A percentile compares a stretch with the other conserved stretches of the same genome.
Evolutionary conservation across 2,329 filamentous ascomycete species (phyloP).

Genomic region (Phoma herbarum): DNA sequence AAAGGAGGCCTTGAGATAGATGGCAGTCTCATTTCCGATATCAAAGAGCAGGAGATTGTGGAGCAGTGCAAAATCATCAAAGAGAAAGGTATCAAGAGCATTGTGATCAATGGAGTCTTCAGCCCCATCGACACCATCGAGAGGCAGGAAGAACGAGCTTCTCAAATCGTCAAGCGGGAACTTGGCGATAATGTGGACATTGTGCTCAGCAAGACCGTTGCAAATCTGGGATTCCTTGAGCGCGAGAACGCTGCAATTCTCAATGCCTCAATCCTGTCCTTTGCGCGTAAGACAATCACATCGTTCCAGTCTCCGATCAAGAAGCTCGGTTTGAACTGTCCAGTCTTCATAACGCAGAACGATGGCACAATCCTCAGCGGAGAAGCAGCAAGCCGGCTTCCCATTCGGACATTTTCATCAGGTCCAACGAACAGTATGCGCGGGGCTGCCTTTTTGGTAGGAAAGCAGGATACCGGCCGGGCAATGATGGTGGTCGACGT

Average conservation of each 20-base stretch:
- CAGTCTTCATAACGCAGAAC: conserved; percentile 62
- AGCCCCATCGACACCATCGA: conserved; percentile 65
- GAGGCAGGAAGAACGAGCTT: conserved; percentile 62
- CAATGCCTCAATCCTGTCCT: conserved; percentile 59
- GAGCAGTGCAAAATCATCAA: conserved; percentile 56
- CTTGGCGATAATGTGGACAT: conserved; percentile 58
- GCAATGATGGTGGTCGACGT: conserved; percentile 71
- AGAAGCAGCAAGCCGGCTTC: conserved; percentile 56
- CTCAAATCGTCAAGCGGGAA: conserved; percentile 58
- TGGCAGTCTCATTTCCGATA: conserved; percentile 55
- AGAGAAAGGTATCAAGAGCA: conserved; percentile 54
- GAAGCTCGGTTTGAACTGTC: conserved; percentile 56
- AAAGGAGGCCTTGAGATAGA: conserved; percentile 62
- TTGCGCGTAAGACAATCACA: conserved; percentile 57
- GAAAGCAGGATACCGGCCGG: conserved; percentile 48
- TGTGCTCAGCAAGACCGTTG: conserved; percentile 61
- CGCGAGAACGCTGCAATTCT: conserved; percentile 62
- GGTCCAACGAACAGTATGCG: conserved; percentile 64
- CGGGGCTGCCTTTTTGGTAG: conserved; percentile 56
- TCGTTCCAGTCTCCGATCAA: conserved; percentile 58
- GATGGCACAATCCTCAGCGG: conserved; percentile 61
- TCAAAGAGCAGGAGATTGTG: conserved; percentile 57
- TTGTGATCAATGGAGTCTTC: conserved; percentile 67
- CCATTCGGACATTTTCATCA: conserved; percentile 62
- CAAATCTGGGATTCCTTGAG: conserved; percentile 60